A percentile compares a stretch with the other conserved stretches of the same genome.
Evolutionary conservation across 371 early-diverging fungal genomes (phyloP).

Genomic region (Nematocida homosporus): DNA sequence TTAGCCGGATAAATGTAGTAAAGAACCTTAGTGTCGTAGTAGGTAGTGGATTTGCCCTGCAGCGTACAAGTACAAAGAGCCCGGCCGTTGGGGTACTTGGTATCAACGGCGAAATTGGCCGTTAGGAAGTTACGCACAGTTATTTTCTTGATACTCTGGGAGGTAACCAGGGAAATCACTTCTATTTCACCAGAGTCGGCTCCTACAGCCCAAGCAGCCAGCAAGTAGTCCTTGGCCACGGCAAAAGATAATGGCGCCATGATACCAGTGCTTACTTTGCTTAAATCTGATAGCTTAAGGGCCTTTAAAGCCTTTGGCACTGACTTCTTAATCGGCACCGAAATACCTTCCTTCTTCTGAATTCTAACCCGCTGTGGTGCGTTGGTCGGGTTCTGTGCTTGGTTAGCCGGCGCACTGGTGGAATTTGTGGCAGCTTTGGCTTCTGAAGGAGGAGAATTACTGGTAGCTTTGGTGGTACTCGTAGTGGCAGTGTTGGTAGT

Average conservation of each 20-base stretch:
- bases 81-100: neutral
- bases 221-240: constrained; percentile 9
- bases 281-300: neutral
- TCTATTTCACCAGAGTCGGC: constrained; percentile 27
- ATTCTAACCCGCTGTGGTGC: too few relatives aligned
- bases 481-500: too few relatives aligned
- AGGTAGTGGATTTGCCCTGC: constrained; percentile 59
- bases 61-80: constrained; percentile 20
- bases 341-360: constrained; percentile 45
- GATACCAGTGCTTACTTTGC: neutral
- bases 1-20: constrained; percentile 49
- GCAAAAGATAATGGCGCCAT: constrained; percentile 14
- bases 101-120: constrained; percentile 6
- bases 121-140: constrained; percentile 20
- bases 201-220: constrained; percentile 19
- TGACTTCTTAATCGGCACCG: constrained; percentile 2
- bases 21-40: constrained; percentile 62
- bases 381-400: neutral
- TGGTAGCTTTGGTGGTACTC: too few relatives aligned
- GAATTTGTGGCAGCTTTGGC: neutral
- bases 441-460: neutral
- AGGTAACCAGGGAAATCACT: constrained; percentile 2
- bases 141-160: constrained; percentile 24
- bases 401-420: neutral
- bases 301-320: constrained; percentile 22